These are phyloP conservation scores for Coffea humblotiana DNA, from an alignment of 305 asterid genomes.

Conservation along the genomic window DNA sequence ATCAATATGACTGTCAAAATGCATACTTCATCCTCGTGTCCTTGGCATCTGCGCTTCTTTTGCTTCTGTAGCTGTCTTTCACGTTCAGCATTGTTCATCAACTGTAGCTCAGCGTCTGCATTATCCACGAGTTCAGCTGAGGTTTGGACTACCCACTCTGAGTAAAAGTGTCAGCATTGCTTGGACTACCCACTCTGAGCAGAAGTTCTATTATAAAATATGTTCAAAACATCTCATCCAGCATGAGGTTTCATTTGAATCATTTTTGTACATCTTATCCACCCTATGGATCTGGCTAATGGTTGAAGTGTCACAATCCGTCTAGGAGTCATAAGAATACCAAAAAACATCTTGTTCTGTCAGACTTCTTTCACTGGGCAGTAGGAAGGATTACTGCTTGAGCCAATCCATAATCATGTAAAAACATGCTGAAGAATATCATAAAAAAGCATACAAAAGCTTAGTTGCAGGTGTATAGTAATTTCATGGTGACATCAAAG, in stretches of 20 bases:
- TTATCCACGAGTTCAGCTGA: slow-evolving; percentile 69
- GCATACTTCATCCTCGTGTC: slow-evolving; percentile 91
- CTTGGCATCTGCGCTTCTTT: slow-evolving; percentile 87
- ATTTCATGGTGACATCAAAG: background rate
- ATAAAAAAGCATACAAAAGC: background rate
- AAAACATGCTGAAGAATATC: background rate
- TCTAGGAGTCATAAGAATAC: background rate
- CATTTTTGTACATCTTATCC: background rate
- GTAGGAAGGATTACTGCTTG: background rate
- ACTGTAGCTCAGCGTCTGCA: slow-evolving; percentile 86
- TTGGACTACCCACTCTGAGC: background rate
- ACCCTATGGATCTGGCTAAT: background rate
- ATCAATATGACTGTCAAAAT: slow-evolving; percentile 12
- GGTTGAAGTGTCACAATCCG: background rate
- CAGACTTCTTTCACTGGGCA: background rate
- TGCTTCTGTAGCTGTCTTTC: slow-evolving; percentile 77
- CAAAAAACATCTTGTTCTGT: background rate
- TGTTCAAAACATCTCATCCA: background rate
- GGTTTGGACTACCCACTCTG: no score
- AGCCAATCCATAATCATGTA: background rate
- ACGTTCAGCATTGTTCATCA: slow-evolving; percentile 80
- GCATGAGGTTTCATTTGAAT: background rate
- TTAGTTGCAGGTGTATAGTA: background rate
- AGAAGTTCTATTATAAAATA: background rate
- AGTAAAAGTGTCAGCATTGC: no score